Percentiles rank a stretch among this genome's conserved stretches.
Conservation (phyloP, 768 basidiomycete species). For the Tricholoma saponaceum region DNA sequence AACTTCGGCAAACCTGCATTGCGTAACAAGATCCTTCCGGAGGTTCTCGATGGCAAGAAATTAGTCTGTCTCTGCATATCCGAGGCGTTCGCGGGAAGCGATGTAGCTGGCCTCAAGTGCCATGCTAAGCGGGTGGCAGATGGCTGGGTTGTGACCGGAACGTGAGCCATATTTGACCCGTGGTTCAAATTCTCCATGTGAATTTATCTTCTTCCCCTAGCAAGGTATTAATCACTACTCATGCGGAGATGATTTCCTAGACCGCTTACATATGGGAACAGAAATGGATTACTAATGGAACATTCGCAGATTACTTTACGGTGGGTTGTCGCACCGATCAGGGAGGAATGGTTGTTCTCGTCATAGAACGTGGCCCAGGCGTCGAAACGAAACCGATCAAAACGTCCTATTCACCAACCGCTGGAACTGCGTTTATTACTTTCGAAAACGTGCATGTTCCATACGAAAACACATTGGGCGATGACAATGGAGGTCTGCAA, state of each 20-base stretch:
- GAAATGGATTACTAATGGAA: conserved; percentile 42
- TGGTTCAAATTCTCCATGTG: neutral
- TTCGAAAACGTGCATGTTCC: conserved; percentile 29
- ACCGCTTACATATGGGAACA: neutral
- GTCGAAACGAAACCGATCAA: conserved; percentile 16
- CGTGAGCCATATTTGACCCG: conserved; percentile 34
- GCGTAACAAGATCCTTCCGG: conserved; percentile 55
- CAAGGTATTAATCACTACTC: neutral
- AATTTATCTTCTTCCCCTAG: neutral
- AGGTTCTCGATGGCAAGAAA: conserved; percentile 59
- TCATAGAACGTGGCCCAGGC: conserved; percentile 16
- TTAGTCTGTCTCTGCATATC: conserved; percentile 77
- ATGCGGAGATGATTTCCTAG: neutral
- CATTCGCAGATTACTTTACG: conserved; percentile 41
- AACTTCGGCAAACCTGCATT: conserved; percentile 73
- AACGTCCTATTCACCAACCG: conserved; percentile 53
- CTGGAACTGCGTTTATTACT: conserved; percentile 40
- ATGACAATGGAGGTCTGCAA: conserved; percentile 33
- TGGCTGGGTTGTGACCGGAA: conserved; percentile 77
- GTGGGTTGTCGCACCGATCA: conserved; percentile 53
- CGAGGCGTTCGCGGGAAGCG: conserved; percentile 84
- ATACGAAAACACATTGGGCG: conserved; percentile 60
- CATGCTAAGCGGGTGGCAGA: conserved; percentile 69
- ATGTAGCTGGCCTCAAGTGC: conserved; percentile 69
- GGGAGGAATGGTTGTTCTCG: conserved; percentile 18